Conservation (phyloP, 768 basidiomycete species). For the Podaxis sp. region DNA sequence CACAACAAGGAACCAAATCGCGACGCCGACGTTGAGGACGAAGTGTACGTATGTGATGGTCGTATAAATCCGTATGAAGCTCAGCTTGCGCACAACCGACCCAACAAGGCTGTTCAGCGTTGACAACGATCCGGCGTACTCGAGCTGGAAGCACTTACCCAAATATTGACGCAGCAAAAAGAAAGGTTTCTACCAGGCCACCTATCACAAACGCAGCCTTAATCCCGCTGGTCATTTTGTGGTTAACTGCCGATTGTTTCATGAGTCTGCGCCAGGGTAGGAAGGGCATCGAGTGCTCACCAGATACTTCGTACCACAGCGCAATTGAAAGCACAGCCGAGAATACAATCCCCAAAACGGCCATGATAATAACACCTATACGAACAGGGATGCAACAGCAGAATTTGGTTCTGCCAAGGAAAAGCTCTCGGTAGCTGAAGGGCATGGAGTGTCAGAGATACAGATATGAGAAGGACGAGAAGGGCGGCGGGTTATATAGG, state of each 20-base stretch:
- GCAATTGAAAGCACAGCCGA: constrained; percentile 51
- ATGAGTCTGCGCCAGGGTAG: constrained; percentile 2
- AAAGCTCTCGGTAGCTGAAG: constrained; percentile 40
- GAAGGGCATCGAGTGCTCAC: constrained; percentile 34
- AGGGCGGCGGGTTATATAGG: not conserved
- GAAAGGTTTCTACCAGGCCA: constrained; percentile 50
- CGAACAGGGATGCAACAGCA: constrained; percentile 67
- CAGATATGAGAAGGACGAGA: not conserved
- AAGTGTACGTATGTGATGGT: constrained; percentile 59
- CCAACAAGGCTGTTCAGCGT: constrained; percentile 45
- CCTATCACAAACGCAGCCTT: constrained; percentile 45
- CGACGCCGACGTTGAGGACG: constrained; percentile 50
- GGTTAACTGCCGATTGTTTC: constrained; percentile 27
- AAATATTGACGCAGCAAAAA: constrained; percentile 51
- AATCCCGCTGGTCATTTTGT: constrained; percentile 31
- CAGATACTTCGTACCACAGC: constrained; percentile 61
- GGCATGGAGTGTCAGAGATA: constrained; percentile 29
- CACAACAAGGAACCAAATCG: constrained; percentile 48
- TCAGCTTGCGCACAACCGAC: constrained; percentile 59
- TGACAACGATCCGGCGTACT: constrained; percentile 21
- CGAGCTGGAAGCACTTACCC: constrained; percentile 40
- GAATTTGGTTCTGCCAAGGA: constrained; percentile 51
- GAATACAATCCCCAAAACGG: constrained; percentile 50
- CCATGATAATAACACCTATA: constrained; percentile 55
- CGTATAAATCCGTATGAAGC: constrained; percentile 54